Evolutionary conservation across 805 yeast genomes (phyloP), one percentile per base, ranked within the genome.

Genomic region (Metschnikowia bowlesiae): DNA sequence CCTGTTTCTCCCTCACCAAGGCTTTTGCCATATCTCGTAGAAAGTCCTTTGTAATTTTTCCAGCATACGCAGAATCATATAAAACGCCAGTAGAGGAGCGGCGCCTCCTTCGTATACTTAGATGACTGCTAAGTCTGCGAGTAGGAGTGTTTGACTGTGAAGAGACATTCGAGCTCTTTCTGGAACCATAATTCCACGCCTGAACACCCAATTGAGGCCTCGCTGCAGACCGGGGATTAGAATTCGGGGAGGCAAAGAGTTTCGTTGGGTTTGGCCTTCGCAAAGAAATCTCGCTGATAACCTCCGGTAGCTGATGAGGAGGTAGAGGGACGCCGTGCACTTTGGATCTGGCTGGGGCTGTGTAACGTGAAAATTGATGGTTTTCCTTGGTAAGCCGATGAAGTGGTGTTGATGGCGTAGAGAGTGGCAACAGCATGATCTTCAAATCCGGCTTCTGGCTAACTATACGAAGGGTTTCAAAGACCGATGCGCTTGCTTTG

Each of bases 1-100:
- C 55, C 35, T 52, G 52, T 30, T 48, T 50, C 28, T 59, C 67
- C 34, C 53, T 50, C 8, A 56, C 49, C 50, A 62, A 61, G 1
- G 70, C 69, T 39, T 62, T 58, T 43, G 76, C 70, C 42, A 71
- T 64, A 14, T 64, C 64, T 34, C 70, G 57, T 36, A 73, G 59
- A 39, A 68, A 73, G 46, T 70, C 74, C 10, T 65, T 62, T 2
- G 75, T 70, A 18, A 73, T 59, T 1, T 72, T 68, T 1, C 76
- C 76, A 14, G 57, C 57, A 51, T 71, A 71, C 7, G 59, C 62
- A 0, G 68, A 58, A 22, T 69, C 69, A 48, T 60, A 70, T 1
- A 58, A 28, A 53, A 11, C 55, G 37, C 46, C 61, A 56, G 55
- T 44, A 2, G 61, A 58, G 3, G 58, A 54, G 18, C 61, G 53